Evolutionary conservation across 345 rosid genomes (phyloP).

Genomic region (Sisymbrium altissimum): DNA sequence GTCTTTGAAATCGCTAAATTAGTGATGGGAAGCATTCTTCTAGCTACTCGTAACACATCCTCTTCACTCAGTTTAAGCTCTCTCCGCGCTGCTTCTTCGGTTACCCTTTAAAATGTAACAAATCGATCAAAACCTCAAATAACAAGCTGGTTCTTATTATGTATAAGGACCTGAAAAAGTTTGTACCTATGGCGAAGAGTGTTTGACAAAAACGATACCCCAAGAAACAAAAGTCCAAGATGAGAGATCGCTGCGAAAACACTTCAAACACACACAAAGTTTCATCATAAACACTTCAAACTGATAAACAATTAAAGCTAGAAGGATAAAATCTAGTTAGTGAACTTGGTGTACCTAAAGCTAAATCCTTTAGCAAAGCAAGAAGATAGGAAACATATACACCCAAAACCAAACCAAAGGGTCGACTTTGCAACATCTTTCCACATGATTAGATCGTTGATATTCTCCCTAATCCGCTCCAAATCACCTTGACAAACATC

Average conservation of each 20-base stretch:
- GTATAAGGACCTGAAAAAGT: background rate
- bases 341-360: slow-evolving; percentile 51
- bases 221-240: slow-evolving; percentile 74
- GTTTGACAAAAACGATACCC: slow-evolving; percentile 76
- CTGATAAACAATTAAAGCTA: slow-evolving; percentile 2
- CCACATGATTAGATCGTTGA: slow-evolving; percentile 76
- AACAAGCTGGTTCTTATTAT: background rate
- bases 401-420: slow-evolving; percentile 89
- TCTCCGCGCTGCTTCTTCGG: slow-evolving; percentile 32
- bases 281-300: background rate
- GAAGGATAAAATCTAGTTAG: background rate
- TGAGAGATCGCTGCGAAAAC: slow-evolving; percentile 65
- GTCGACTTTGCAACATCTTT: slow-evolving; percentile 77
- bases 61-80: slow-evolving; percentile 61
- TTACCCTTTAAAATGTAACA: slow-evolving; percentile 39
- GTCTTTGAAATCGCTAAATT: slow-evolving; percentile 69
- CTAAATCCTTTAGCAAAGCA: slow-evolving; percentile 70
- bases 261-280: slow-evolving; percentile 42
- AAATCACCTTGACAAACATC: slow-evolving; percentile 51
- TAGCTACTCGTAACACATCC: slow-evolving; percentile 58
- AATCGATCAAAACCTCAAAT: slow-evolving; percentile 13
- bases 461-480: slow-evolving; percentile 48
- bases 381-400: slow-evolving; percentile 73
- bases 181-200: slow-evolving; percentile 63
- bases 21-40: slow-evolving; percentile 65